These are phyloP conservation scores for Ziziphus jujuba DNA, from an alignment of 306 rosid genomes.

Conservation along the genomic window DNA sequence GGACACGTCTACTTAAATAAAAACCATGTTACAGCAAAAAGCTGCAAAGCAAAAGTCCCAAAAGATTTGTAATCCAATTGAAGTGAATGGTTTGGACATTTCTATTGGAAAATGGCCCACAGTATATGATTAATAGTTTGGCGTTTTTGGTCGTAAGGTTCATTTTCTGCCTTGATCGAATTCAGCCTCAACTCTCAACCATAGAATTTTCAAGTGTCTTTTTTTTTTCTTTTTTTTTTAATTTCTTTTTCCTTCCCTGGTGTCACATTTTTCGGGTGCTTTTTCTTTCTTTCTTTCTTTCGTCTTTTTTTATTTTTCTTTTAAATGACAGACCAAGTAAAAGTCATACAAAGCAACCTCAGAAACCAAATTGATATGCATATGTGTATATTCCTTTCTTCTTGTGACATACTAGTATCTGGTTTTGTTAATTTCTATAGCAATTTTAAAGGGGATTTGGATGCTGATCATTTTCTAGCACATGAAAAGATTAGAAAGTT, in stretches of 20 bases:
- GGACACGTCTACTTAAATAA: too few relatives aligned
- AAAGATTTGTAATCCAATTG: too few relatives aligned
- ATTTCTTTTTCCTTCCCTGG: background rate
- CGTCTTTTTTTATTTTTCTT: background rate
- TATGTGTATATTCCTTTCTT: background rate
- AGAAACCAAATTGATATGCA: background rate
- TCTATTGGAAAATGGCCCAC: background rate
- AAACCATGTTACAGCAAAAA: too few relatives aligned
- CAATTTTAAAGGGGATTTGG: too few relatives aligned
- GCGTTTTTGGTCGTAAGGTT: background rate
- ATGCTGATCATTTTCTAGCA: too few relatives aligned
- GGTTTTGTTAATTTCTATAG: background rate
- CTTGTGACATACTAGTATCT: too few relatives aligned
- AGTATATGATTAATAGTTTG: background rate
- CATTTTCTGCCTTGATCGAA: background rate
- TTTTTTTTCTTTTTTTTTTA: background rate
- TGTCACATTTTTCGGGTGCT: background rate
- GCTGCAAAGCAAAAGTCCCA: too few relatives aligned
- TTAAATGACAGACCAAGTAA: background rate
- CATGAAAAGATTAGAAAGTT: too few relatives aligned
- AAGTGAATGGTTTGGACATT: background rate
- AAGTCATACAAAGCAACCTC: background rate
- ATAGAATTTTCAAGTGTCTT: conserved; percentile 1
- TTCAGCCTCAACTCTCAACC: background rate
- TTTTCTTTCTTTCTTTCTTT: background rate